Evolutionary conservation across 1,284 basidiomycete genomes (phyloP), one percentile per base, ranked within the genome.

Genomic region (Cryptococcus hybrid): DNA sequence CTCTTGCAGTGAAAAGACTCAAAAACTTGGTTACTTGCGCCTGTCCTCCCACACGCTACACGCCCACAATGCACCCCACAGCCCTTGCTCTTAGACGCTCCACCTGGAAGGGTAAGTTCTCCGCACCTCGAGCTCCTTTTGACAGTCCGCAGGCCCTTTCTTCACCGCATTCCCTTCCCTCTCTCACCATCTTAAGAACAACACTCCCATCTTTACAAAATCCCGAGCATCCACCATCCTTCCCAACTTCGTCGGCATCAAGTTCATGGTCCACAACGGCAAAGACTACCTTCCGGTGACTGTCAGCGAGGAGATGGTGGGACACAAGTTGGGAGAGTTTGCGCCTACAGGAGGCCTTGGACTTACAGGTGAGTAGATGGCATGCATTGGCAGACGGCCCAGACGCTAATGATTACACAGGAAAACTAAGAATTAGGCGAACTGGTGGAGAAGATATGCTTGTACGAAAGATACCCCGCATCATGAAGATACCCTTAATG

Each of bases 241-340:
- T 7, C 95, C 95, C 1, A 93, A 91, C 69, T 96, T 94, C 69
- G 90, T 96, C 51, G 93, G 93, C 5, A 82, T 93, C 47, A 86
- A 87, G 56, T 96, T 96, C 75, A 80, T 90, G 74, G 91, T 99
- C 0, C 92, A 98, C 79, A 98, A 97, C 68, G 95, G 95, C 47
- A 92, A 89, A 78, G 85, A 90, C 65, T 96, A 94, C 74, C 66
- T 88, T 11, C 92, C 93, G 0, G 87, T 99, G 39, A 80, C 83
- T 39, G 83, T 99, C 58, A 92, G 90, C 11, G 92, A 95, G 76
- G 94, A 98, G 75, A 98, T 98, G 94, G 92, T 99, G 2, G 95
- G 95, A 0, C 93, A 98, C 77, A 98, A 99, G 78, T 79, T 99
- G 55, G 95, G 95, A 52, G 94, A 98, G 81, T 98, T 98, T 78